Conservation (phyloP, 768 basidiomycete species). For the Lactarius evosmus region DNA sequence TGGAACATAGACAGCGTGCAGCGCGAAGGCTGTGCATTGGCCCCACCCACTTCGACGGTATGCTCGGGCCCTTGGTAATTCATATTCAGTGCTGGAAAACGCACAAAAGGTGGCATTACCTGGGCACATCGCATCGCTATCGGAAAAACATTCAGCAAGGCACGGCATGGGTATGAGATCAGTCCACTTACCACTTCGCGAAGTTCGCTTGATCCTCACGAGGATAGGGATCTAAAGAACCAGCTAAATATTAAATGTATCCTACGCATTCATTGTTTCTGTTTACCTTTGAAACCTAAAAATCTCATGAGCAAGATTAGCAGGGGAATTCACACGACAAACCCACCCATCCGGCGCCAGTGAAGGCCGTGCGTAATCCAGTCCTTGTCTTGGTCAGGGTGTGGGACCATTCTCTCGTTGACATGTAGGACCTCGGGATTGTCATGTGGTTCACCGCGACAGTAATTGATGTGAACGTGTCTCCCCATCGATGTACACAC, state of each 20-base stretch:
- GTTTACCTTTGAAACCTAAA: constrained; percentile 51
- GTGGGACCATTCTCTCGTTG: constrained; percentile 40
- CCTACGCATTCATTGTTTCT: neutral
- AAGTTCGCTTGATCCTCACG: constrained; percentile 52
- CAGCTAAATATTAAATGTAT: neutral
- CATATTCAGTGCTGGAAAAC: neutral
- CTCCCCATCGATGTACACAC: constrained; percentile 53
- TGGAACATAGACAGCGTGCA: constrained; percentile 56
- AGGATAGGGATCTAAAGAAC: constrained; percentile 50
- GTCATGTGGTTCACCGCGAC: constrained; percentile 44
- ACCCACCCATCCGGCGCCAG: constrained; percentile 47
- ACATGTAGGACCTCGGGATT: constrained; percentile 48
- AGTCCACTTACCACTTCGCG: constrained; percentile 36
- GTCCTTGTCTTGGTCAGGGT: constrained; percentile 49
- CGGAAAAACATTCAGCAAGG: constrained; percentile 1
- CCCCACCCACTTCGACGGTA: constrained; percentile 38
- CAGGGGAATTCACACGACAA: constrained; percentile 22
- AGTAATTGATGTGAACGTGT: constrained; percentile 55
- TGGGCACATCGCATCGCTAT: constrained; percentile 49
- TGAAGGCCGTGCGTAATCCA: constrained; percentile 50
- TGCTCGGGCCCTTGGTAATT: constrained; percentile 46
- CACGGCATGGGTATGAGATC: constrained; percentile 35
- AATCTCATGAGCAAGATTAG: neutral
- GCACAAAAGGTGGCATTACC: constrained; percentile 34
- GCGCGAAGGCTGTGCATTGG: constrained; percentile 46